Evolutionary conservation across 1,139 yeast species (phyloP), one percentile per base, ranked within the genome.

Genomic region (Saccharomyces hybrid): DNA sequence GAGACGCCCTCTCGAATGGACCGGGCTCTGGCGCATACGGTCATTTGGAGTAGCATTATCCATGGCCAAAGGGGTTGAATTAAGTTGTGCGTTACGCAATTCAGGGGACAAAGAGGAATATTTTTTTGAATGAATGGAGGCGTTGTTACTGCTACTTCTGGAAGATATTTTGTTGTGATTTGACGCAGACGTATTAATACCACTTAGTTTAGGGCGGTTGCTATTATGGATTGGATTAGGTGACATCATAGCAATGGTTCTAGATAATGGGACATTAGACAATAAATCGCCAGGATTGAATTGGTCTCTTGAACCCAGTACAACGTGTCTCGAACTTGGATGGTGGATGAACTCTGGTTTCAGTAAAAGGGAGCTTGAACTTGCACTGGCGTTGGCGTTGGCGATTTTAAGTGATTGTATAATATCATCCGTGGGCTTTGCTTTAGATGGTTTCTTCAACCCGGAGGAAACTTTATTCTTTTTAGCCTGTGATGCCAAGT

Each of bases 221-320:
- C 11, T 38, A 16, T 14, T 16, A 14, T 38, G 42, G 23, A 38
- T 16, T 16, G 42, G 42, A 16, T 16, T 38, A 16, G 42, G 42
- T 16, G 42, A 38, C 42, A 38, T 14, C 13, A 38, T 38, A 38
- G 8, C 42, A 9, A 38, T 38, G 4, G 77, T 74, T 59, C 91
- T 75, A 0, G 90, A 81, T 3, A 88, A 70, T 0, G 96, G 95
- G 0, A 86, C 96, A 53, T 87, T 87, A 0, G 96, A 86, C 14
- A 89, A 72, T 54, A 89, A 75, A 68, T 89, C 96, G 30, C 97
- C 97, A 0, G 97, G 96, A 56, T 87, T 86, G n/a, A 82, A 71
- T 31, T 81, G 77, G 23, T 76, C 76, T 50, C 85, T 74, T 0
- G 90, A 80, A 51, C 80, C 83, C 42, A 88, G 70, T 5, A 80